These are phyloP conservation scores for Cryptosporidium ubiquitum DNA, from an alignment of 169 alveolate genomes.

Conservation along the genomic window DNA sequence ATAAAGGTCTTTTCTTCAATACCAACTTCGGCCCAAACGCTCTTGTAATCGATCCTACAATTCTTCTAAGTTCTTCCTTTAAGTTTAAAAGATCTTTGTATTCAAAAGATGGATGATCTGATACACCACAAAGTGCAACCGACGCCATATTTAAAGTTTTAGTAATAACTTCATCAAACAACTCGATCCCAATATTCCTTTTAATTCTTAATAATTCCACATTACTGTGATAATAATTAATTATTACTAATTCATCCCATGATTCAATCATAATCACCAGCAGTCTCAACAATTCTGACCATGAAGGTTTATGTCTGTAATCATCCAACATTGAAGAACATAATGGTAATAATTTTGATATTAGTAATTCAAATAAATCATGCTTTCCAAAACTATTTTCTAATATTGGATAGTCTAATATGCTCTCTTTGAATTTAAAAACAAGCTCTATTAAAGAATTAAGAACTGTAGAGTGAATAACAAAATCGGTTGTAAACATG, in stretches of 20 bases:
- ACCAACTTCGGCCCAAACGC: slow-evolving; percentile 59
- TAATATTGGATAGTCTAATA: neutral
- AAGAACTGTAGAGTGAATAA: neutral
- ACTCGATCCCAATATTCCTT: neutral
- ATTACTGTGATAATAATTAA: neutral
- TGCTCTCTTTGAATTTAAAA: neutral
- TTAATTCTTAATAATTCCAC: neutral
- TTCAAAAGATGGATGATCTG: neutral
- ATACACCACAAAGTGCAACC: slow-evolving; percentile 30
- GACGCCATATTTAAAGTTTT: slow-evolving; percentile 36
- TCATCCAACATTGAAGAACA: slow-evolving; percentile 36
- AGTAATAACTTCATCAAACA: slow-evolving; percentile 11
- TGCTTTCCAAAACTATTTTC: neutral
- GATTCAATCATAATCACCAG: slow-evolving; percentile 9
- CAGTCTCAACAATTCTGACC: neutral
- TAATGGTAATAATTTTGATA: slow-evolving; percentile 19
- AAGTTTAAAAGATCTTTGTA: slow-evolving; percentile 14
- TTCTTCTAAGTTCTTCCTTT: slow-evolving; percentile 37
- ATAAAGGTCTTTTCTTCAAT: slow-evolving; percentile 16
- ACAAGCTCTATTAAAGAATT: neutral
- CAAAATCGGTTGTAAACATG: neutral
- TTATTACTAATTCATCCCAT: slow-evolving; percentile 48
- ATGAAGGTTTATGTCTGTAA: slow-evolving; percentile 44
- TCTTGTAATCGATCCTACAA: slow-evolving; percentile 53
- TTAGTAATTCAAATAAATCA: slow-evolving; percentile 1